phyloP scores from a whole-genome alignment of 1,284 basidiomycete genomes.

The Leccinum pallidistipes region DNA sequence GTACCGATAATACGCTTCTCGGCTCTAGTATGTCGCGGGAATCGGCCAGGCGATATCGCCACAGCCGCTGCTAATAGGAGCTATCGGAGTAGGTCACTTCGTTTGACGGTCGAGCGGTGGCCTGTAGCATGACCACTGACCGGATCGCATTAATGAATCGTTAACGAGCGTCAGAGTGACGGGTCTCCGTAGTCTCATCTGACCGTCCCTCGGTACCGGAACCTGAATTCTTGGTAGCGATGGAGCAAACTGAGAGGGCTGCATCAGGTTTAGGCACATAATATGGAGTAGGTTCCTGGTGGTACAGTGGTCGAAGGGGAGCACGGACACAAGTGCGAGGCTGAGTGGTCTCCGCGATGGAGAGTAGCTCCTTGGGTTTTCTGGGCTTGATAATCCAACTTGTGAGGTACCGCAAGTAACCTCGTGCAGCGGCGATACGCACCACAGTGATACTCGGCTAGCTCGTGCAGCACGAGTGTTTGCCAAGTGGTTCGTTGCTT shows the following conservation, averaged over 20 bases:
- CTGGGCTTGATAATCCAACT: conserved; percentile 33
- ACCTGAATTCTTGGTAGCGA: conserved; percentile 29
- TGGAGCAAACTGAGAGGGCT: conserved; percentile 25
- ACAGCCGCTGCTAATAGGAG: conserved; percentile 25
- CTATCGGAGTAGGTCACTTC: conserved; percentile 16
- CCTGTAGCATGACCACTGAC: conserved; percentile 48
- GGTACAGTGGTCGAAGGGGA: conserved; percentile 19
- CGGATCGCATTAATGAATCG: conserved; percentile 47
- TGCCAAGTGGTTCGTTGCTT: conserved; percentile 45
- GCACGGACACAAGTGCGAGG: conserved; percentile 20
- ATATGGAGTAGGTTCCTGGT: conserved; percentile 24
- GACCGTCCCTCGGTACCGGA: conserved; percentile 32
- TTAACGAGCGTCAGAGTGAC: conserved; percentile 33
- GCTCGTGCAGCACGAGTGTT: conserved; percentile 41
- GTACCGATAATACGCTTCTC: no score
- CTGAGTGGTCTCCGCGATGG: conserved; percentile 27
- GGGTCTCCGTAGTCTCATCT: conserved; percentile 28
- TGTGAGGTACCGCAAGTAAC: conserved; percentile 24
- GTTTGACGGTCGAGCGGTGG: conserved; percentile 27
- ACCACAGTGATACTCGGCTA: conserved; percentile 25
- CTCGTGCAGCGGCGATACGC: conserved; percentile 25
- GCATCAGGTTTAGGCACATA: conserved; percentile 17
- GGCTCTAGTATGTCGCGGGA: conserved; percentile 16
- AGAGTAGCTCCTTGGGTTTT: conserved; percentile 24
- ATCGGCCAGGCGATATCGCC: conserved; percentile 37